Conservation (phyloP, 768 basidiomycete genomes). For the Astraeus odoratus region DNA sequence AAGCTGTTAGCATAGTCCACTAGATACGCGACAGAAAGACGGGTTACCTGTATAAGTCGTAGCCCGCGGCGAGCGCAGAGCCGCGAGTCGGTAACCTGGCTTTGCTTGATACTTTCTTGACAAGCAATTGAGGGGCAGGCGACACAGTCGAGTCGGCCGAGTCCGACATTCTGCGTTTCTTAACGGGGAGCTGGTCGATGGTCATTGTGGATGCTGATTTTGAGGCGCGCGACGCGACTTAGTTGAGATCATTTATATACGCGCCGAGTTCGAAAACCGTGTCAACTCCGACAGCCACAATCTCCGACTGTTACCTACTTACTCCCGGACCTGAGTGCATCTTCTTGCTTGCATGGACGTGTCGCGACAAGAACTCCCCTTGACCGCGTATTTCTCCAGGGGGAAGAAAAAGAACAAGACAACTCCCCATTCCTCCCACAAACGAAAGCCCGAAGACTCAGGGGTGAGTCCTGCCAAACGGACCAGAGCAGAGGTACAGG, state of each 20-base stretch:
- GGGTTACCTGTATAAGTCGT: slow-evolving; percentile 83
- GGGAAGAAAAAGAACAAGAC: slow-evolving; percentile 8
- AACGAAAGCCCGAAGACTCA: slow-evolving; percentile 1
- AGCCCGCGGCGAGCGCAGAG: slow-evolving; percentile 82
- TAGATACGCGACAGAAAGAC: neutral
- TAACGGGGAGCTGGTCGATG: slow-evolving; percentile 33
- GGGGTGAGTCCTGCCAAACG: slow-evolving; percentile 14
- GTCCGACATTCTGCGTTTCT: slow-evolving; percentile 58
- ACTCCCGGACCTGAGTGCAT: no score
- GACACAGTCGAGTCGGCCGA: slow-evolving; percentile 23
- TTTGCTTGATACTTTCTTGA: slow-evolving; percentile 79
- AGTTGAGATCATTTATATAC: no score
- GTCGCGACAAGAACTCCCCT: slow-evolving; percentile 27
- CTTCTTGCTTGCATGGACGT: slow-evolving; percentile 25
- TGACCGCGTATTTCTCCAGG: slow-evolving; percentile 22
- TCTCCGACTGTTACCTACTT: no score
- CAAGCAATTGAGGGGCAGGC: slow-evolving; percentile 56
- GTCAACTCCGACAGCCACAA: no score
- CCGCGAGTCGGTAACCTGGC: slow-evolving; percentile 85
- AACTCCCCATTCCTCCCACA: slow-evolving; percentile 1
- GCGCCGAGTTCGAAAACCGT: no score
- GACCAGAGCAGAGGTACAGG: slow-evolving; percentile 2
- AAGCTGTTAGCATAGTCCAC: slow-evolving; percentile 2
- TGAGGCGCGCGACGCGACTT: slow-evolving; percentile 16
- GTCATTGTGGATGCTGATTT: slow-evolving; percentile 5